Conservation (phyloP, 805 yeast genomes). For the Yarrowia sp. region DNA sequence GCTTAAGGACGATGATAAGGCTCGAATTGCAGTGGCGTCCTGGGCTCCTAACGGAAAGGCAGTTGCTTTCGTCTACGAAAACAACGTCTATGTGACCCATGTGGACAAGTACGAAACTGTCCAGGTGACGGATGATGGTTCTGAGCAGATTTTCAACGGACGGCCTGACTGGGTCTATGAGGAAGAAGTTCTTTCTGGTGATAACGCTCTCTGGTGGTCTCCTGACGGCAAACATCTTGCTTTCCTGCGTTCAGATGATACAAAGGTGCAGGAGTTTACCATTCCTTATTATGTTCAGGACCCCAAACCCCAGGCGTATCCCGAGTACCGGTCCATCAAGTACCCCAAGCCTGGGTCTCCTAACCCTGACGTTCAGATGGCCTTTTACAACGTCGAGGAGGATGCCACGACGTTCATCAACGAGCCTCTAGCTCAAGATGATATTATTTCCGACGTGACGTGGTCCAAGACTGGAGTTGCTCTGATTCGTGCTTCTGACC, state of each 20-base stretch:
- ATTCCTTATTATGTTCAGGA: slow-evolving; percentile 70
- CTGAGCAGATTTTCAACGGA: slow-evolving; percentile 70
- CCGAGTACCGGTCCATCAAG: slow-evolving; percentile 57
- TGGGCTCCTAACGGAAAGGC: slow-evolving; percentile 73
- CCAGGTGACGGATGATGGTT: slow-evolving; percentile 69
- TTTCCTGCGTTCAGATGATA: slow-evolving; percentile 66
- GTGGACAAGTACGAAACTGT: slow-evolving; percentile 40
- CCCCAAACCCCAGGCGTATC: slow-evolving; percentile 51
- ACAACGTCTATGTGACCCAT: slow-evolving; percentile 61
- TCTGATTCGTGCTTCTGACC: slow-evolving; percentile 56
- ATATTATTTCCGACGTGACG: slow-evolving; percentile 61
- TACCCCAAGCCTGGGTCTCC: slow-evolving; percentile 83
- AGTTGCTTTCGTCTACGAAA: slow-evolving; percentile 63
- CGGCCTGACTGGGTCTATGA: slow-evolving; percentile 95
- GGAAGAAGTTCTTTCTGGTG: slow-evolving; percentile 75
- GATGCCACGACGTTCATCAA: slow-evolving; percentile 30
- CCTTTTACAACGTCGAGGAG: slow-evolving; percentile 37
- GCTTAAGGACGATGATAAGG: slow-evolving; percentile 30
- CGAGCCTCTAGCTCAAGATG: slow-evolving; percentile 33
- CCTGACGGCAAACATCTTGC: slow-evolving; percentile 64
- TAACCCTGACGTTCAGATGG: slow-evolving; percentile 63
- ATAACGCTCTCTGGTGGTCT: slow-evolving; percentile 84
- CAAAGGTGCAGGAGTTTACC: slow-evolving; percentile 66
- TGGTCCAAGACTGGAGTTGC: slow-evolving; percentile 62
- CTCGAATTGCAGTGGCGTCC: slow-evolving; percentile 50